Evolutionary conservation across 139 green algal species (phyloP).

Genomic region (Ulvella scutata): DNA sequence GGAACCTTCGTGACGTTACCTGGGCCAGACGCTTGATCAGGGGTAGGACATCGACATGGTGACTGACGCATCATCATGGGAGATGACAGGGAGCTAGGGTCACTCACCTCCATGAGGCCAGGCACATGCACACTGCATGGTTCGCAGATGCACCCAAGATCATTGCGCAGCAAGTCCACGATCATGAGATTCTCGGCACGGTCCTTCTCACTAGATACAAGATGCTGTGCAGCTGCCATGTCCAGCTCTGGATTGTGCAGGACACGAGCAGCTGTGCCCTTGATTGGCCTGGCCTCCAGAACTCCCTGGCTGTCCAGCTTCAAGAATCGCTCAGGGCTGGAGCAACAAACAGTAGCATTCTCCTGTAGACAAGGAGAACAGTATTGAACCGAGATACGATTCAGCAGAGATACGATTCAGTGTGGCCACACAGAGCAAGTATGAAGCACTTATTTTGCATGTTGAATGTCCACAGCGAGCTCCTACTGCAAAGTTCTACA

Average conservation of each 20-base stretch:
- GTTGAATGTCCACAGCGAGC: too few species aligned
- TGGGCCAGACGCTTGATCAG: too few species aligned
- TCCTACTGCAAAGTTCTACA: too few species aligned
- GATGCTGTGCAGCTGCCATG: slow-evolving; percentile 17
- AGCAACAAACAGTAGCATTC: slow-evolving; percentile 61
- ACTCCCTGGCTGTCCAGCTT: slow-evolving; percentile 32
- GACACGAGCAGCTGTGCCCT: slow-evolving; percentile 54
- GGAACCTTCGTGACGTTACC: too few species aligned
- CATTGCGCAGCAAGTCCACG: slow-evolving; percentile 95
- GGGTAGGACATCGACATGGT: too few species aligned
- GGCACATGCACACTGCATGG: slow-evolving; percentile 79
- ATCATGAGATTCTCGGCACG: slow-evolving; percentile 99
- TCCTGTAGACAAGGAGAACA: too few species aligned
- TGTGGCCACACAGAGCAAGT: too few species aligned
- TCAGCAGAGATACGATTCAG: too few species aligned
- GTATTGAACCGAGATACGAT: too few species aligned
- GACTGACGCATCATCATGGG: too few species aligned
- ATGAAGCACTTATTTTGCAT: too few species aligned
- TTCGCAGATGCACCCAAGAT: slow-evolving; percentile 72
- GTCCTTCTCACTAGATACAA: slow-evolving; percentile 73
- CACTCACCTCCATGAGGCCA: slow-evolving; percentile 64
- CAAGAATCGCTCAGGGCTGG: slow-evolving; percentile 93
- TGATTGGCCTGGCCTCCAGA: slow-evolving; percentile 95
- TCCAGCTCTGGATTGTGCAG: slow-evolving; percentile 35
- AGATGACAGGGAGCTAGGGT: too few species aligned